A percentile compares a stretch with the other conserved stretches of the same genome.
These are phyloP conservation scores for Ilex paraguariensis DNA, from an alignment of 305 asterid species.

Conservation along the genomic window DNA sequence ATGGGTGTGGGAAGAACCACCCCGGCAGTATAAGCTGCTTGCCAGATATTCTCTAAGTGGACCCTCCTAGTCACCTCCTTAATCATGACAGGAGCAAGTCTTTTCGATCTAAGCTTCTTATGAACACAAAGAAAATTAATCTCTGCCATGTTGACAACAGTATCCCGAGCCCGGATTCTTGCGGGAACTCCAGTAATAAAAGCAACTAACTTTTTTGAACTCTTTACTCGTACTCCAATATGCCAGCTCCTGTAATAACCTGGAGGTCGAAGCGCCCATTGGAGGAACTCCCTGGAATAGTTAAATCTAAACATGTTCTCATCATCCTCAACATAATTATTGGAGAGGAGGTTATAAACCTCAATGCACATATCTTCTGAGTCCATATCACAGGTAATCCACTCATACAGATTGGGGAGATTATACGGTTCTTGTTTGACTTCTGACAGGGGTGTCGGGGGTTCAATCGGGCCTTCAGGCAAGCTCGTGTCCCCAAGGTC, in stretches of 20 bases:
- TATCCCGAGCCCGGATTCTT: slow-evolving; percentile 49
- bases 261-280: slow-evolving; percentile 80
- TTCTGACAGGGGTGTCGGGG: slow-evolving; percentile 50
- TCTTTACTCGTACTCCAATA: slow-evolving; percentile 63
- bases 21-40: slow-evolving; percentile 74
- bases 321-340: slow-evolving; percentile 65
- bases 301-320: slow-evolving; percentile 72
- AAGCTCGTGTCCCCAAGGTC: slow-evolving; percentile 62
- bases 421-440: slow-evolving; percentile 68
- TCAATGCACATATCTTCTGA: slow-evolving; percentile 56
- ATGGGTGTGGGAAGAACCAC: slow-evolving; percentile 64
- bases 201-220: slow-evolving; percentile 60
- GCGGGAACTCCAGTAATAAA: slow-evolving; percentile 70
- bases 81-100: slow-evolving; percentile 77
- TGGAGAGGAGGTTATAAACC: slow-evolving; percentile 48
- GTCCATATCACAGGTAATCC: slow-evolving; percentile 63
- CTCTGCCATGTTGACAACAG: slow-evolving; percentile 54
- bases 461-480: slow-evolving; percentile 69
- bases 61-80: slow-evolving; percentile 69
- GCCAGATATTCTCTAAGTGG: slow-evolving; percentile 75
- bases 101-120: slow-evolving; percentile 63
- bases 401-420: slow-evolving; percentile 64
- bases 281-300: slow-evolving; percentile 64
- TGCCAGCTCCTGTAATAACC: slow-evolving; percentile 63
- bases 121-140: slow-evolving; percentile 64